Base-by-base conservation (phyloP, 495 filamentous ascomycete species). In the Annulohypoxylon moriforme region DNA sequence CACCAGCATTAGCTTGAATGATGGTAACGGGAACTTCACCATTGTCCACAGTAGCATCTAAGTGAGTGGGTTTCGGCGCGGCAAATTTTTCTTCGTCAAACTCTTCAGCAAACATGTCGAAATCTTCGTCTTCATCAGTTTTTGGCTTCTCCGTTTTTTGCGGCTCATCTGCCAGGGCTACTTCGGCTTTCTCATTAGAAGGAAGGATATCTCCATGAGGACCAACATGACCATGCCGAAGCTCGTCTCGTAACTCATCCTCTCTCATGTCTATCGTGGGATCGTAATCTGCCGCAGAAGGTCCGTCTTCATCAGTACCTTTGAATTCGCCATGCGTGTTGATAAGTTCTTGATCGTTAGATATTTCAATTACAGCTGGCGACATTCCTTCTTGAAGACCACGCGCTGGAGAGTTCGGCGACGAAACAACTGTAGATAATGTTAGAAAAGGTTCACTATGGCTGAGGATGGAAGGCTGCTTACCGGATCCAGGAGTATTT, bases 101-200 rank as follows among this genome's bases (percentile, higher is more conserved):
- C 60, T 94, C 92, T 44, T 96, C 93, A 16, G 93, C 93, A 78
- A 98, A 98, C 95, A 98, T 99, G 78, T 99, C 96, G 79, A 94
- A 94, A 11, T 93, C 88, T 47, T 89, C 87, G 36, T 88, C 84
- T 14, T 85, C 83, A 36, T 82, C 87, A 62, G 88, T 87, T 57
- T 81, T 85, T 27, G 78, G 50, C 49, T 84, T 84, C 56, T 77
- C 73, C 33, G 76, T 38, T 36, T 77, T 75, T 49, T 76, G 75
- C 44, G 75, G 71, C 29, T 77, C 73, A 59, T 85, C 74, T 69
- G 79, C 64, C 73, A 73, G 69, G 18, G 77, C 73, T 3, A 83
- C 75, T 58, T 86, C 59, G 71, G 71, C 63, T 77, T 85, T 75
- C 63, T 75, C 68, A 13, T 67, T 70, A 20, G 68, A 56, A 27